Conservation (phyloP, 228 moss, liverwort and hornwort genomes). For the Sphagnum fallax region DNA sequence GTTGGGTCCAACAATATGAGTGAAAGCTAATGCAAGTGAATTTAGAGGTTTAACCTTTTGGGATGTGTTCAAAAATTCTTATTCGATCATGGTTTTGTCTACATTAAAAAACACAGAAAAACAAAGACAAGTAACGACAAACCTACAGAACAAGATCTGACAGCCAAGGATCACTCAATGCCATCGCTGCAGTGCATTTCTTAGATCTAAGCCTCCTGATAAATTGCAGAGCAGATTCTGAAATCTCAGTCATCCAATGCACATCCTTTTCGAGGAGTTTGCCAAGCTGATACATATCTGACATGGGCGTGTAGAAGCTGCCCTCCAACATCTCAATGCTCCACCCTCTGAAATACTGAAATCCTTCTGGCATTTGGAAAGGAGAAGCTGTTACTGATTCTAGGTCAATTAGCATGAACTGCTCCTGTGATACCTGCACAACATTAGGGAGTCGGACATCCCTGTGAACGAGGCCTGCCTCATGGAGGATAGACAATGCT, state of each 20-base stretch:
- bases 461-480: slow-evolving; percentile 5
- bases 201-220: background rate
- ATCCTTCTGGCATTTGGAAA: background rate
- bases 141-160: background rate
- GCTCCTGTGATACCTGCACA: slow-evolving; percentile 4
- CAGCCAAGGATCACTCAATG: slow-evolving; percentile 12
- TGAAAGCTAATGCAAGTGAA: no score
- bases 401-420: slow-evolving; percentile 9
- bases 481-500: slow-evolving; percentile 10
- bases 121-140: background rate
- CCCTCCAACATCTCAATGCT: slow-evolving; percentile 1
- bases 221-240: background rate
- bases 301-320: slow-evolving; percentile 1
- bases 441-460: slow-evolving; percentile 9
- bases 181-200: background rate
- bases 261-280: background rate
- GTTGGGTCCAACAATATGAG: no score
- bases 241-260: background rate
- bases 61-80: no score
- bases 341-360: background rate
- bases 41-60: no score
- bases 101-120: no score
- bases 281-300: slow-evolving; percentile 9
- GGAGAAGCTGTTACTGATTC: slow-evolving; percentile 1
- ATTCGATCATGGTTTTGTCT: no score